Evolutionary conservation across 257 asterid genomes (phyloP), one percentile per base, ranked within the genome.

Genomic region (Thymus mandschuricus): DNA sequence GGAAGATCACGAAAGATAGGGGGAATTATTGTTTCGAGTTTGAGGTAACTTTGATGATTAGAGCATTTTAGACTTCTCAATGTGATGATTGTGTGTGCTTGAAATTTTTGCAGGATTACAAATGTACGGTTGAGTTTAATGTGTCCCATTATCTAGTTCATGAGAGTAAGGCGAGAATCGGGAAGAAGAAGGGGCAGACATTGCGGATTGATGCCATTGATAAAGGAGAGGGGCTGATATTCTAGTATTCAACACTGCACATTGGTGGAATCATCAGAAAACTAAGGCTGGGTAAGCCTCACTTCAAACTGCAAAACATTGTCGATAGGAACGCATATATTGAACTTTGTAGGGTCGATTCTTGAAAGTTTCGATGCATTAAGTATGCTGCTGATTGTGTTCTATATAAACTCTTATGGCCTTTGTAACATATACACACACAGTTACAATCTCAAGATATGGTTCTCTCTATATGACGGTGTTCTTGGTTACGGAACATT

Each of bases 221-320:
- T 78, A 95, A 78, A 81, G 92, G 99, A 88, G 84, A 75, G 83
- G 94, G 62, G 98, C 96, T 11, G 96, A 88, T 86, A 81, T 94
- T 81, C 82, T 95, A 29, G 92, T 92, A 7, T 95, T 95, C 82
- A 95, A 95, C 69, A 91, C 96, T 51, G 97, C 97, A 60, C 98
- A 95, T 75, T 95, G 97, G 98, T 95, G 98, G 99, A 86, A 55
- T 64, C 98, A 92, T 85, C 84, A 79, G 48, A 95, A 95, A 76
- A 89, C 97, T 6, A 89, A 86, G 82, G 88, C 98, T 0, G 97
- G 99, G 99, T 91, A 63, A 79, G 84, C 69, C 58, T 46, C 44
- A 1, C 38, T 73, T 70, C 60, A 12, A 51, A 3, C 31, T 29
- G 46, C 46, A 41, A 56, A 12, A 10, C 21, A 21, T 8, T 41